Percentiles rank a stretch among this genome's conserved stretches.
These are phyloP conservation scores for Trametes polyzona DNA, from an alignment of 1,284 basidiomycete species.

Conservation along the genomic window DNA sequence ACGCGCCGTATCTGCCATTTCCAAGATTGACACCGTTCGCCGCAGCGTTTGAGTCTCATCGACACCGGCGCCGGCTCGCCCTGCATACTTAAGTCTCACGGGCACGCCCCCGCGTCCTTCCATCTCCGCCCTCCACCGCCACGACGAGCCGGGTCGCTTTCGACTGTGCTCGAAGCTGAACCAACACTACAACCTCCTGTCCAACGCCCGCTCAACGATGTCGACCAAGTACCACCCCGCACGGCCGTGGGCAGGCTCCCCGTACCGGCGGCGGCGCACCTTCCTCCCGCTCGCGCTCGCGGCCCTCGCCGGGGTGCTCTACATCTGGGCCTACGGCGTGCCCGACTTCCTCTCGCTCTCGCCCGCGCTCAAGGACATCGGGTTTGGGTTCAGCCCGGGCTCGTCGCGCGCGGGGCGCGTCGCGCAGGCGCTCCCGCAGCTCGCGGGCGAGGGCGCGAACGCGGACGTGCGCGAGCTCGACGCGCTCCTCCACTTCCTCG, in stretches of 20 bases:
- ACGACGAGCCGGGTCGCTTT: neutral
- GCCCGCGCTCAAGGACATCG: conserved; percentile 35
- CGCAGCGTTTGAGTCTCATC: no score
- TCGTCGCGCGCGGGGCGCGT: conserved; percentile 34
- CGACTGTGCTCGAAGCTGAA: neutral
- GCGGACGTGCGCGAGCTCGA: conserved; percentile 54
- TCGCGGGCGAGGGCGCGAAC: conserved; percentile 22
- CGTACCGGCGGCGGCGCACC: conserved; percentile 48
- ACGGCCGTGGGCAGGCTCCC: conserved; percentile 28
- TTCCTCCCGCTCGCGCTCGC: conserved; percentile 40
- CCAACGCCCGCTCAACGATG: neutral
- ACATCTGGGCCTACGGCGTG: conserved; percentile 29
- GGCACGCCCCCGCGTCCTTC: neutral
- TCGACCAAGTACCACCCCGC: conserved; percentile 2
- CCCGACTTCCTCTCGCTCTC: conserved; percentile 40
- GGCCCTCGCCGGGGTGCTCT: conserved; percentile 35
- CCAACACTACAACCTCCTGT: no score
- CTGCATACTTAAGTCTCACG: neutral
- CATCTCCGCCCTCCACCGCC: neutral
- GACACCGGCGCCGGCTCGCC: no score
- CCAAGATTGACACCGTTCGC: neutral
- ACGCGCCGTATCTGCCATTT: neutral
- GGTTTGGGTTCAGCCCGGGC: conserved; percentile 29
- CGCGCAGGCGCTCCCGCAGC: conserved; percentile 31
- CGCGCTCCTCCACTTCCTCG: conserved; percentile 66